Base-by-base conservation (phyloP, 2,329 filamentous ascomycete genomes). In the Scedosporium boydii region DNA sequence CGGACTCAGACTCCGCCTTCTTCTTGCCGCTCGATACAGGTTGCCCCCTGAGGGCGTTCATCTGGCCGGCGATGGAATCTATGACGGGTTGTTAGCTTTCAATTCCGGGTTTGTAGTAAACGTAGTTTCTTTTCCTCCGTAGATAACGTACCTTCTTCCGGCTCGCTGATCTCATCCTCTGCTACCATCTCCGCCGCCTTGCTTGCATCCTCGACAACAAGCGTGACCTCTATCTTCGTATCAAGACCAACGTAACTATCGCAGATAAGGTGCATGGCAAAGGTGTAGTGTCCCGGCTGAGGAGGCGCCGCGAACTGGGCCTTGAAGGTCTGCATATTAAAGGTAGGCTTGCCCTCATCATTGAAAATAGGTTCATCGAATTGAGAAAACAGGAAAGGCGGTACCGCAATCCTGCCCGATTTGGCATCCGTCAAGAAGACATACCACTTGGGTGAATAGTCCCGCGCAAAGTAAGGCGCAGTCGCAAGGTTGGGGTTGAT, bases 171-270 rank as follows among this genome's bases (percentile, higher is more conserved):
- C 64, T 99, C 95, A 69, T 96, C 95, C 68, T 97, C 92, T 58
- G 87, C 89, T 60, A 85, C 84, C 71, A 96, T 87, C 67, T 88
- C 84, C 21, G 85, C 88, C 4, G 91, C 93, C 77, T 93, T 95
- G 75, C 85, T 89, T 41, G 90, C 87, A 69, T 98, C 93, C 70
- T 96, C 92, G 7, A 99, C 91, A 29, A 89, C 84, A 61, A 99
- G 82, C 1, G 90, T 92, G 29, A 96, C 91, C 71, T 97, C 91
- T 81, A 91, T 86, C 81, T 92, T 95, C 59, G 88, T 89, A 73
- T 99, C 96, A 67, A 97, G 91, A 56, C 95, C 95, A 56, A 99
- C 82, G 70, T 99, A 99, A 71, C 90, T 93, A 76, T 99, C 95
- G 71, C 93, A 97, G 61, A 98, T 82, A 66, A 97, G 80, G 74